Conservation (phyloP, 2,329 filamentous ascomycete species). For the Orbilia brochopaga region DNA sequence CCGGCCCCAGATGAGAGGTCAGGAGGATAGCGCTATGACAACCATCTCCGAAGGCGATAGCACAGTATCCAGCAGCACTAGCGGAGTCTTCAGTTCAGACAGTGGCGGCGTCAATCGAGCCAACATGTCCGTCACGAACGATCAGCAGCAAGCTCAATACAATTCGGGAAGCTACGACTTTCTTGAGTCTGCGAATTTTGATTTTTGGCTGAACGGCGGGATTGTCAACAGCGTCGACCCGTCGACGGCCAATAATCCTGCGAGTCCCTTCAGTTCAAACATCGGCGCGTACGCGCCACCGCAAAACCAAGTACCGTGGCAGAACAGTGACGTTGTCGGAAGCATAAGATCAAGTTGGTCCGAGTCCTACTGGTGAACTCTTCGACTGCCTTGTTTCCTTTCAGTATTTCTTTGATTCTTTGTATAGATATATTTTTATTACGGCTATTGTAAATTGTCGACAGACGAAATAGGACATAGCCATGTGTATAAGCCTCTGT, state of each 20-base stretch:
- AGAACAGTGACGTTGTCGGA: conserved; percentile 41
- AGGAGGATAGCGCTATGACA: conserved; percentile 40
- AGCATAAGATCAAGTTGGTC: conserved; percentile 45
- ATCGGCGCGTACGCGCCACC: conserved; percentile 23
- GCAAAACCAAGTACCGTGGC: conserved; percentile 44
- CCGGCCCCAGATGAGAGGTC: conserved; percentile 5
- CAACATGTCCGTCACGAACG: conserved; percentile 29
- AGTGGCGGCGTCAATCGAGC: conserved; percentile 7
- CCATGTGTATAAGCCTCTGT: neutral
- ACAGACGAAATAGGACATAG: too few relatives aligned
- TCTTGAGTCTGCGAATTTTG: conserved; percentile 43
- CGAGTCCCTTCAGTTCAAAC: conserved; percentile 41
- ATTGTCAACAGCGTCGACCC: conserved; percentile 47
- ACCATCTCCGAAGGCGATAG: conserved; percentile 33
- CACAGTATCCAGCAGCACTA: conserved; percentile 32
- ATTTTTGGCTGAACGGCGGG: conserved; percentile 48
- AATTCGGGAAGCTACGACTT: conserved; percentile 43
- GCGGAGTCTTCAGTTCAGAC: conserved; percentile 32
- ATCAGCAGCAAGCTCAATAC: conserved; percentile 36
- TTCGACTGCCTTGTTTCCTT: neutral
- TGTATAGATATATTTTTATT: conserved; percentile 30
- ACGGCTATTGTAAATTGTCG: neutral
- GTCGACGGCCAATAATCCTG: conserved; percentile 35
- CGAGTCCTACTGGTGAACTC: conserved; percentile 41
- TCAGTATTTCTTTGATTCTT: conserved; percentile 9